These are phyloP conservation scores for Halophytophthora polymorphica DNA, from an alignment of 352 stramenopile genomes.

Conservation along the genomic window DNA sequence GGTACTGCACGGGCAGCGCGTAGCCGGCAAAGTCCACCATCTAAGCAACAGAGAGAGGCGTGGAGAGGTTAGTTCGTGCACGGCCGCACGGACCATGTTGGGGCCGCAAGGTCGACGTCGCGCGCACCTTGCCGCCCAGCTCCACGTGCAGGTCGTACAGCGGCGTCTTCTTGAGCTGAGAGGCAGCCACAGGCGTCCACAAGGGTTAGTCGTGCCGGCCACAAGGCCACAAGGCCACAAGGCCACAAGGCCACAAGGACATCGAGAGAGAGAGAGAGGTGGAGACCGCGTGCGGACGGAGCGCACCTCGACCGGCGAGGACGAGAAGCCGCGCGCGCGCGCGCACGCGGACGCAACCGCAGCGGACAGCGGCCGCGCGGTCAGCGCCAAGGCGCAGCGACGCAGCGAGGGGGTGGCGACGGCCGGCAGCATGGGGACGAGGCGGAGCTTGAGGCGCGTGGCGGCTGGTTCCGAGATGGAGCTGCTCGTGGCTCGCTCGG, in stretches of 20 bases:
- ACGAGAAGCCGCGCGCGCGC: slow-evolving; percentile 22
- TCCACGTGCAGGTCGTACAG: slow-evolving; percentile 76
- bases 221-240: too few species aligned
- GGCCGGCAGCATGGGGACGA: slow-evolving; percentile 7
- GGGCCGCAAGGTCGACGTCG: too few species aligned
- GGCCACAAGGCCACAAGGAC: too few species aligned
- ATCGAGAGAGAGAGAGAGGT: too few species aligned
- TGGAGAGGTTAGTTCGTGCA: too few species aligned
- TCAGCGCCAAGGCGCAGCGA: too few species aligned
- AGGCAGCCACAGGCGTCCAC: too few species aligned
- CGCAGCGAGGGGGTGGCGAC: slow-evolving; percentile 9
- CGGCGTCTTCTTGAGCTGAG: slow-evolving; percentile 75
- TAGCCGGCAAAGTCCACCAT: slow-evolving; percentile 98
- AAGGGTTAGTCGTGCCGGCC: too few species aligned
- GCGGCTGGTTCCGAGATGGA: not conserved
- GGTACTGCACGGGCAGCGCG: slow-evolving; percentile 96
- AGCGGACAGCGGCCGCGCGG: too few species aligned
- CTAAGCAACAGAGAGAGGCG: too few species aligned
- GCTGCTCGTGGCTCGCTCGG: not conserved
- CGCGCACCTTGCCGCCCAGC: slow-evolving; percentile 58
- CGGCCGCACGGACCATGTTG: too few species aligned
- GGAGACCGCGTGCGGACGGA: too few species aligned
- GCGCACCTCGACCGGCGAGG: not conserved
- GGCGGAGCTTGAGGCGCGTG: not conserved
- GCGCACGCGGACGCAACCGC: not conserved